Percentiles rank a stretch among this genome's conserved stretches.
Evolutionary conservation across 2,329 filamentous ascomycete species (phyloP).

Genomic region (Polytolypa hystricis): DNA sequence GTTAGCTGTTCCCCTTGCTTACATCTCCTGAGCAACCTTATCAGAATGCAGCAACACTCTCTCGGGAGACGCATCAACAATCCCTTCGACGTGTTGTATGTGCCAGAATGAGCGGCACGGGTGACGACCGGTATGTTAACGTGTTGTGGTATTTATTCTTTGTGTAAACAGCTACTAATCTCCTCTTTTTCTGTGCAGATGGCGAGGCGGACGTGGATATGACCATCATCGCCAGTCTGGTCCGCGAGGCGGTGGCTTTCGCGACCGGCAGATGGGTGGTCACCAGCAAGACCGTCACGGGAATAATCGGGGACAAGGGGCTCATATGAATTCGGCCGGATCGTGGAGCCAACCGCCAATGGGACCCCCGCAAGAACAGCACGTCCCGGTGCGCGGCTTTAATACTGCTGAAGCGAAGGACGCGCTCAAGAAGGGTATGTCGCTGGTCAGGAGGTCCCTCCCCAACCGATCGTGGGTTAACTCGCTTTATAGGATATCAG

Average conservation of each 20-base stretch:
- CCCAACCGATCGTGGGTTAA: neutral
- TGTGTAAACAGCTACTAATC: too few species aligned
- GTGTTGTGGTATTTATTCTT: neutral
- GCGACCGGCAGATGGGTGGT: conserved; percentile 20
- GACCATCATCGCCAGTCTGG: conserved; percentile 26
- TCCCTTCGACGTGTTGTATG: conserved; percentile 8
- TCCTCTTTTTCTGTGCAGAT: conserved; percentile 18
- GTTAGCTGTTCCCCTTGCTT: neutral
- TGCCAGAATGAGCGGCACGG: conserved; percentile 26
- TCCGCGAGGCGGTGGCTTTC: conserved; percentile 20
- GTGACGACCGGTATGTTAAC: conserved; percentile 25
- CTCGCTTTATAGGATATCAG: conserved; percentile 13
- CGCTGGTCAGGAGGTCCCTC: too few species aligned
- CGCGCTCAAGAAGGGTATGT: conserved; percentile 29
- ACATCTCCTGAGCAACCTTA: neutral
- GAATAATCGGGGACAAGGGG: conserved; percentile 20
- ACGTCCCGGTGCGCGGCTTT: conserved; percentile 33
- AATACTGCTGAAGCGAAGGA: conserved; percentile 33
- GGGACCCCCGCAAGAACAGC: conserved; percentile 24
- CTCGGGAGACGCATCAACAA: neutral
- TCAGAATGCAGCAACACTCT: neutral
- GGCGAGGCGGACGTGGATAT: conserved; percentile 28
- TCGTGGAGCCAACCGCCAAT: conserved; percentile 17
- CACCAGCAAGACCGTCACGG: conserved; percentile 19
- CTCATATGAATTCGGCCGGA: conserved; percentile 15